Conservation (phyloP, 2,329 filamentous ascomycete species). For the Xylaria arbuscula region DNA sequence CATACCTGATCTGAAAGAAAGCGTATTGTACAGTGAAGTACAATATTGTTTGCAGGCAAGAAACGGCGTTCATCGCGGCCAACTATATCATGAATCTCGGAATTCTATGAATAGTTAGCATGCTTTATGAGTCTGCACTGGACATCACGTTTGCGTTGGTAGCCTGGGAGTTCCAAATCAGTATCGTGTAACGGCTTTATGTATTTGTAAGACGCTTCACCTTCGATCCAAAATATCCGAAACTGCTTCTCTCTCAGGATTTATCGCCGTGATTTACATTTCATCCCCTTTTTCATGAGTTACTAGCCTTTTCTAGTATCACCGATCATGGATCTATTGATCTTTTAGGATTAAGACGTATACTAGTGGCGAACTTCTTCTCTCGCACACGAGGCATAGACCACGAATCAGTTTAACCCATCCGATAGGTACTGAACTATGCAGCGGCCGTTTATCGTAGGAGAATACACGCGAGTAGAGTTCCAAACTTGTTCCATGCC, state of each 20-base stretch:
- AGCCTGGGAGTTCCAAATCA: not conserved
- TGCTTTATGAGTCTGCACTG: not conserved
- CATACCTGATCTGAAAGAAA: not conserved
- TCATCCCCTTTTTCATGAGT: not conserved
- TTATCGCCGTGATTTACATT: conserved; percentile 15
- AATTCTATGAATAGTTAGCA: not conserved
- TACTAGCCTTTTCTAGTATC: not conserved
- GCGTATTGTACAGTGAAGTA: not conserved
- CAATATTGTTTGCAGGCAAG: not conserved
- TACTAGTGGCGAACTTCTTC: not conserved
- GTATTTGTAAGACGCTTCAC: not conserved
- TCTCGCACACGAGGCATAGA: not conserved
- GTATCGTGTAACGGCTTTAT: not conserved
- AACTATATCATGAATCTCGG: not conserved
- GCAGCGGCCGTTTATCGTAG: not conserved
- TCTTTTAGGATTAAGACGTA: not conserved
- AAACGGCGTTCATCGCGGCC: not conserved
- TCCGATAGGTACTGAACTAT: not conserved
- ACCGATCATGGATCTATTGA: not conserved
- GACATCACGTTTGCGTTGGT: not conserved
- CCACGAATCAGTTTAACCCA: not conserved
- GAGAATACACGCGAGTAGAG: not conserved
- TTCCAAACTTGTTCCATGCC: not conserved
- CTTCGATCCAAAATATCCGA: conserved; percentile 20
- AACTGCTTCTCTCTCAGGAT: conserved; percentile 14